Evolutionary conservation across 345 rosid species (phyloP).

Genomic region (Citropsis articulata): DNA sequence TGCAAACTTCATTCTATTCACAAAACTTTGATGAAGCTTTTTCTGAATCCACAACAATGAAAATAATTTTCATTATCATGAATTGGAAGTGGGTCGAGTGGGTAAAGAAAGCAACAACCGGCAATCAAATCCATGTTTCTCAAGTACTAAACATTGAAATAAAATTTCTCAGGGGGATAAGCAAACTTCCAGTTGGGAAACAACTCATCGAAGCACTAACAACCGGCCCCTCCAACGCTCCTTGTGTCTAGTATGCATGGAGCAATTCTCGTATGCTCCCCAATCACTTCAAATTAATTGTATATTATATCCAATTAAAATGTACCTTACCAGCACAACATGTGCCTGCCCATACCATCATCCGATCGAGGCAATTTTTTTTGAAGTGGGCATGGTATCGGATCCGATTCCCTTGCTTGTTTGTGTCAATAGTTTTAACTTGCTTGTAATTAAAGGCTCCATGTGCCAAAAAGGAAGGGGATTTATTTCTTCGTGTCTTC

Average conservation of each 20-base stretch:
- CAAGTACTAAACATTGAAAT: conserved; percentile 34
- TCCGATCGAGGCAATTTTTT: conserved; percentile 9
- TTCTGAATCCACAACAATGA: not conserved
- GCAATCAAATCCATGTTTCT: conserved; percentile 60
- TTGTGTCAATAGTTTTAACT: not conserved
- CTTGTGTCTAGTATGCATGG: conserved; percentile 23
- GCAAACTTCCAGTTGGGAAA: conserved; percentile 41
- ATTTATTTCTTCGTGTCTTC: not conserved
- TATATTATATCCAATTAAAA: conserved; percentile 11
- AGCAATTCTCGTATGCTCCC: conserved; percentile 17
- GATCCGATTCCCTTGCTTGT: not conserved
- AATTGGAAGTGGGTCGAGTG: conserved; percentile 22
- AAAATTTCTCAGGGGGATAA: conserved; percentile 10
- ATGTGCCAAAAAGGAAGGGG: not conserved
- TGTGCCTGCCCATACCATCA: conserved; percentile 40
- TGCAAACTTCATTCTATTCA: not conserved
- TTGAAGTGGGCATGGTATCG: conserved; percentile 10
- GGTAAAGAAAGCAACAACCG: conserved; percentile 28
- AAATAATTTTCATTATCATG: not conserved
- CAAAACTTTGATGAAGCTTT: conserved; percentile 3
- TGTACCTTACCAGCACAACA: conserved; percentile 49
- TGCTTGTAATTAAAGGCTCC: not conserved
- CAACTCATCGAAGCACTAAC: conserved; percentile 48
- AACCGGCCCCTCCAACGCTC: conserved; percentile 26
- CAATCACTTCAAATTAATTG: conserved; percentile 19